Evolutionary conservation across 495 filamentous ascomycete genomes (phyloP).

Genomic region (Penicillium antarcticum): DNA sequence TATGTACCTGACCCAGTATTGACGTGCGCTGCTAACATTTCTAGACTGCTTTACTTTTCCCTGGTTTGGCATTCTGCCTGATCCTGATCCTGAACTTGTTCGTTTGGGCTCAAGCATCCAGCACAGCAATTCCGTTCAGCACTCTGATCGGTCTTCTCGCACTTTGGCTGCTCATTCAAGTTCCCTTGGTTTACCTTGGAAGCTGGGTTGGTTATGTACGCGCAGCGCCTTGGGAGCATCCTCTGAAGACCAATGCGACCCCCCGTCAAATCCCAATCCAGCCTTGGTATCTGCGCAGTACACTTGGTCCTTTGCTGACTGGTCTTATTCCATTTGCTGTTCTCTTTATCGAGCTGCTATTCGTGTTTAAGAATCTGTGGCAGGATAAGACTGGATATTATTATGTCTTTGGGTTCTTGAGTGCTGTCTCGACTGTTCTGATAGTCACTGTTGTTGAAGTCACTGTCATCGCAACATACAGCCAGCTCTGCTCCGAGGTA

Average conservation of each 20-base stretch:
- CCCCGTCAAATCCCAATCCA: constrained; percentile 75
- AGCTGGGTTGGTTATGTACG: constrained; percentile 75
- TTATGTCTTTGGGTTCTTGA: constrained; percentile 90
- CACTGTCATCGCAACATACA: constrained; percentile 84
- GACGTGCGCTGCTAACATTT: constrained; percentile 17
- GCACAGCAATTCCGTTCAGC: constrained; percentile 84
- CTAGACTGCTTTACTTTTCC: constrained; percentile 75
- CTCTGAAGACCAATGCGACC: constrained; percentile 74
- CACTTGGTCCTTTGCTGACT: constrained; percentile 64
- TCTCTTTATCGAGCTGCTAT: constrained; percentile 90
- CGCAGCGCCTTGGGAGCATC: constrained; percentile 74
- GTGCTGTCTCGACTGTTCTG: constrained; percentile 69
- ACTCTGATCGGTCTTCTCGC: constrained; percentile 74
- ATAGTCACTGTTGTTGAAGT: constrained; percentile 83
- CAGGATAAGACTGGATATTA: constrained; percentile 93
- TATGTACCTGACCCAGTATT: constrained; percentile 18
- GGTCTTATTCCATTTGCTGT: constrained; percentile 89
- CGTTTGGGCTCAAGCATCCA: constrained; percentile 90
- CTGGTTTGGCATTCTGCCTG: constrained; percentile 74
- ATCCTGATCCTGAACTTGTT: constrained; percentile 88
- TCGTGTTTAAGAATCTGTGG: constrained; percentile 89
- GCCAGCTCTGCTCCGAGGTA: constrained; percentile 76
- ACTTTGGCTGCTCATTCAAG: constrained; percentile 86
- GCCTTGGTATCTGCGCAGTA: constrained; percentile 71
- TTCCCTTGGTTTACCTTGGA: constrained; percentile 84